A percentile compares a stretch with the other conserved stretches of the same genome.
Conservation (phyloP, 805 yeast genomes). For the Kodamaea lidongshanica region DNA sequence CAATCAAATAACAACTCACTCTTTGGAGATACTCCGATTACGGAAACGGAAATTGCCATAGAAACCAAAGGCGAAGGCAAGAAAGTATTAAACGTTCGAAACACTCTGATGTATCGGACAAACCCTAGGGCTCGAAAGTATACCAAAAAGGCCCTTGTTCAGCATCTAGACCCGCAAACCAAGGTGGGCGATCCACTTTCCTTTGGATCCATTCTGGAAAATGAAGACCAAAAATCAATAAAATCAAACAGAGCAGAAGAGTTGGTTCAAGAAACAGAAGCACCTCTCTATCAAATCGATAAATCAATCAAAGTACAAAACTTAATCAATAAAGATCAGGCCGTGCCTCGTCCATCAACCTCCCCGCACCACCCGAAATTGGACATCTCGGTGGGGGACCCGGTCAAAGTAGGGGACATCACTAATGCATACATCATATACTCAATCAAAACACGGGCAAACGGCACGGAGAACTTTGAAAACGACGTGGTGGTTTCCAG, state of each 20-base stretch:
- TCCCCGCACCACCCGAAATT: constrained; percentile 30
- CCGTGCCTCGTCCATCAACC: constrained; percentile 6
- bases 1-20: too few relatives aligned
- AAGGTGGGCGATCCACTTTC: constrained; percentile 7
- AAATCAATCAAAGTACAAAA: constrained; percentile 13
- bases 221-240: constrained; percentile 15
- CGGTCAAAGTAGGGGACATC: constrained; percentile 84
- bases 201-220: constrained; percentile 8
- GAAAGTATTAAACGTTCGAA: constrained; percentile 9
- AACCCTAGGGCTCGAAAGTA: constrained; percentile 25
- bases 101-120: constrained; percentile 24
- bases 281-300: constrained; percentile 46
- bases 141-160: constrained; percentile 23
- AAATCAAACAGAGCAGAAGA: constrained; percentile 24
- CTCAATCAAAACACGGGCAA: constrained; percentile 56
- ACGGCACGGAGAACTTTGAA: constrained; percentile 11
- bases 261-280: constrained; percentile 42
- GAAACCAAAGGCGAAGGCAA: constrained; percentile 7
- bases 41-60: constrained; percentile 9
- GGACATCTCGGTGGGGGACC: constrained; percentile 78
- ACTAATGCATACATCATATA: constrained; percentile 87
- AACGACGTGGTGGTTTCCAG: constrained; percentile 50
- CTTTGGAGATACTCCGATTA: neutral
- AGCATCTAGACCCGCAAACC: constrained; percentile 19
- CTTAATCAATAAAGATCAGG: constrained; percentile 2